phyloP scores from a whole-genome alignment of 2,329 filamentous ascomycete species.

The Orbilia quercus region DNA sequence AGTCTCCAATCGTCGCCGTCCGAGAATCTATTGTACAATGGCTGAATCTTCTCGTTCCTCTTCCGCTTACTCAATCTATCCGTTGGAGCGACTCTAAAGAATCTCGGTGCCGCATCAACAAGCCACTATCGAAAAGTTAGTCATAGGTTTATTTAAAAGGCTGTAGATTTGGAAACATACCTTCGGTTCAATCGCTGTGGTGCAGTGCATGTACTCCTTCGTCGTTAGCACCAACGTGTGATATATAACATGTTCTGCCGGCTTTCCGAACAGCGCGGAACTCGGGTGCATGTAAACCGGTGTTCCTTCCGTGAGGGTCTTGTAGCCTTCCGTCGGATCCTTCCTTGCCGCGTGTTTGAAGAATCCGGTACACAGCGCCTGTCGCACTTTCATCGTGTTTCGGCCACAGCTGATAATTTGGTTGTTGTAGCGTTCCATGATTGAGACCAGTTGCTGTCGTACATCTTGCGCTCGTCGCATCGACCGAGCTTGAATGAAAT shows the following conservation, averaged over 20 bases:
- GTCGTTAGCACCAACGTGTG: constrained; percentile 90
- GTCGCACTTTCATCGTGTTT: constrained; percentile 85
- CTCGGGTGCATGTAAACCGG: constrained; percentile 94
- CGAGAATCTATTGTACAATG: constrained; percentile 90
- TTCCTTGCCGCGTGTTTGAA: constrained; percentile 96
- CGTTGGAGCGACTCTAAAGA: constrained; percentile 95
- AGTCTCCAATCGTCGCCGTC: constrained; percentile 95
- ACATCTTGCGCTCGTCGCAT: constrained; percentile 93
- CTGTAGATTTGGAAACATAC: constrained; percentile 59
- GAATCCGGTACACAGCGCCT: constrained; percentile 90
- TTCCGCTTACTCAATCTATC: constrained; percentile 89
- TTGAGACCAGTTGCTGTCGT: constrained; percentile 87
- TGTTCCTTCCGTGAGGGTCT: constrained; percentile 94
- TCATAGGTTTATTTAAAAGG: background rate
- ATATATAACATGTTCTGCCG: constrained; percentile 95
- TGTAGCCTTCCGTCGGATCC: constrained; percentile 95
- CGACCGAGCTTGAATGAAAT: constrained; percentile 91
- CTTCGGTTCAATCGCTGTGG: constrained; percentile 92
- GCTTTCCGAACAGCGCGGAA: constrained; percentile 92
- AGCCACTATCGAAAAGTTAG: constrained; percentile 69
- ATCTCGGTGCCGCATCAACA: constrained; percentile 95
- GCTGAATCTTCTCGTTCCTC: constrained; percentile 93
- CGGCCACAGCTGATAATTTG: constrained; percentile 84
- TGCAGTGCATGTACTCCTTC: constrained; percentile 98
- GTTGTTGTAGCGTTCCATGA: constrained; percentile 92